Evolutionary conservation across 164 flowering plant species (phyloP).

Genomic region (Tinospora cordifolia): DNA sequence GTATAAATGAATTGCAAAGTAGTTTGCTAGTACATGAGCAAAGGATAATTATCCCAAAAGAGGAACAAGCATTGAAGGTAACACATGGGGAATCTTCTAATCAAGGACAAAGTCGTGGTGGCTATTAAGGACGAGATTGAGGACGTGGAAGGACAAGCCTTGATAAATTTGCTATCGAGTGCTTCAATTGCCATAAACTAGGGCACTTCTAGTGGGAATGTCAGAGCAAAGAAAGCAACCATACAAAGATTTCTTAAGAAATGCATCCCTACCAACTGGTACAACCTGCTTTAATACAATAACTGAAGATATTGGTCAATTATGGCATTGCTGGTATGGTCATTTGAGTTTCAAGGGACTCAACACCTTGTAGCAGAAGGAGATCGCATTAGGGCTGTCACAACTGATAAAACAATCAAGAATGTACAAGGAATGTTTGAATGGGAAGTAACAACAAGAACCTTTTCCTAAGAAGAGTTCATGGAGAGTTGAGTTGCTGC

Average conservation of each 20-base stretch:
- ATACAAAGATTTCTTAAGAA: neutral
- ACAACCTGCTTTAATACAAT: neutral
- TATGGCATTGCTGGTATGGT: slow-evolving; percentile 2
- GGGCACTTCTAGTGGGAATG: neutral
- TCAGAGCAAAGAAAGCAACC: neutral
- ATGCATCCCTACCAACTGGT: too few relatives aligned
- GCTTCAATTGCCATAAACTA: slow-evolving; percentile 2
- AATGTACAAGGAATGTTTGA: neutral
- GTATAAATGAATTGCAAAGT: slow-evolving; percentile 9
- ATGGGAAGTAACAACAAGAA: neutral
- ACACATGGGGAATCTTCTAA: neutral
- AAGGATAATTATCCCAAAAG: neutral
- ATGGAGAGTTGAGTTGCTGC: too few relatives aligned
- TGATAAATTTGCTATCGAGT: neutral
- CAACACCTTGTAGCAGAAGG: neutral
- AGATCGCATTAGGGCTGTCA: neutral
- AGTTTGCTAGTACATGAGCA: neutral
- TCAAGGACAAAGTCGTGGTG: neutral
- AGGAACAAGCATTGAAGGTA: slow-evolving; percentile 2
- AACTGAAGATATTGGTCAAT: neutral
- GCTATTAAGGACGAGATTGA: slow-evolving; percentile 1
- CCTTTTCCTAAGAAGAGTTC: neutral
- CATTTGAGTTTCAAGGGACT: neutral
- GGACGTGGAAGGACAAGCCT: neutral
- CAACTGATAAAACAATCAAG: neutral